A percentile compares a stretch with the other conserved stretches of the same genome.
Evolutionary conservation across 1,284 basidiomycete genomes (phyloP).

Genomic region (Sparassis latifolia): DNA sequence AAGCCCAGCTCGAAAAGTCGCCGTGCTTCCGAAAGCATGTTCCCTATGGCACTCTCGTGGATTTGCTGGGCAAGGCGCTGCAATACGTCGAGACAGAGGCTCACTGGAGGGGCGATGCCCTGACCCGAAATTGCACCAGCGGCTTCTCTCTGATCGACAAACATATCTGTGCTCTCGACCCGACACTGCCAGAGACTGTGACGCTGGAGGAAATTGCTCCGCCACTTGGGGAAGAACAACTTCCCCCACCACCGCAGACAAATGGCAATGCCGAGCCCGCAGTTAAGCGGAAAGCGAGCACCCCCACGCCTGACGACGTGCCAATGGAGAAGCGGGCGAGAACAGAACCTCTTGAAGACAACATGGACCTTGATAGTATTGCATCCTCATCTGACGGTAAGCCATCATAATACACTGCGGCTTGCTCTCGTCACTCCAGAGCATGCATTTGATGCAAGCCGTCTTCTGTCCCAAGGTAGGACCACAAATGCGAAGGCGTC

Average conservation of each 20-base stretch:
- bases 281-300: conserved; percentile 25
- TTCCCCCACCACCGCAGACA: conserved; percentile 1
- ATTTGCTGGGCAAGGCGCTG: conserved; percentile 74
- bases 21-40: conserved; percentile 63
- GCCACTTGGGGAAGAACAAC: conserved; percentile 4
- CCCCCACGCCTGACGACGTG: conserved; percentile 17
- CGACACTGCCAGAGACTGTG: conserved; percentile 13
- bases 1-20: conserved; percentile 63
- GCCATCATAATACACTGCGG: conserved; percentile 6
- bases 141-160: conserved; percentile 65
- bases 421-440: too few relatives aligned
- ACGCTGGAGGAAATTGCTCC: conserved; percentile 10
- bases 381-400: conserved; percentile 22
- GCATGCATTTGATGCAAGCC: too few relatives aligned
- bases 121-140: conserved; percentile 57
- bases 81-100: conserved; percentile 81
- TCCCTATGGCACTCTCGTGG: conserved; percentile 76
- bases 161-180: conserved; percentile 56
- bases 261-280: conserved; percentile 15
- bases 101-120: conserved; percentile 59
- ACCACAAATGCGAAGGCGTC: conserved; percentile 2
- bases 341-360: conserved; percentile 17
- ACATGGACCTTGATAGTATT: conserved; percentile 19
- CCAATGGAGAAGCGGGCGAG: conserved; percentile 26
- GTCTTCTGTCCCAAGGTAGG: not conserved